Evolutionary conservation across 352 stramenopile species (phyloP).

Genomic region (Phytophthora multivora): DNA sequence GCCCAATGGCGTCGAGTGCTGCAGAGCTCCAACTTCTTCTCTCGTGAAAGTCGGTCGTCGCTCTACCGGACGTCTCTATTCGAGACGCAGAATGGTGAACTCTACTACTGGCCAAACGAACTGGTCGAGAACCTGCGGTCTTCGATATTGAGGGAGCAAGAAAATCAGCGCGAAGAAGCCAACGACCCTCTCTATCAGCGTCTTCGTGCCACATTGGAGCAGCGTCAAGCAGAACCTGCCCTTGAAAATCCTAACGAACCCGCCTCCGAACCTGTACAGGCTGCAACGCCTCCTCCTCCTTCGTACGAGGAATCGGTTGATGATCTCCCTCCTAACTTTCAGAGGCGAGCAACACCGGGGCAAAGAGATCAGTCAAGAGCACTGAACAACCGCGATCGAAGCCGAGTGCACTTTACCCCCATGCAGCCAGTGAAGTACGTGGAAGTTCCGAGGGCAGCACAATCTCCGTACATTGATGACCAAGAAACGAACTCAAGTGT

Average conservation of each 20-base stretch:
- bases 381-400: slow-evolving; percentile 7
- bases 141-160: slow-evolving; percentile 34
- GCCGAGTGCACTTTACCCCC: slow-evolving; percentile 22
- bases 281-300: background rate
- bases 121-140: slow-evolving; percentile 38
- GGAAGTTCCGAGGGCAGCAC: slow-evolving; percentile 25
- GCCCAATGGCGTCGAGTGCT: slow-evolving; percentile 44
- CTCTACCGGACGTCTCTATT: slow-evolving; percentile 23
- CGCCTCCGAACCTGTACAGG: slow-evolving; percentile 1
- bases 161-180: slow-evolving; percentile 24
- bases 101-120: slow-evolving; percentile 53
- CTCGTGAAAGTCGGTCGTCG: slow-evolving; percentile 13
- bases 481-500: slow-evolving; percentile 25
- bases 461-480: slow-evolving; percentile 8
- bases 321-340: slow-evolving; percentile 17
- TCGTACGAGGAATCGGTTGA: slow-evolving; percentile 9
- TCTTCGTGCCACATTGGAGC: slow-evolving; percentile 27
- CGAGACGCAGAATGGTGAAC: slow-evolving; percentile 34
- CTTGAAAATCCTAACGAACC: background rate
- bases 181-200: slow-evolving; percentile 33
- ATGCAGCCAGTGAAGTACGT: slow-evolving; percentile 19
- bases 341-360: slow-evolving; percentile 3
- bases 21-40: slow-evolving; percentile 31
- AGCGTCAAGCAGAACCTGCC: background rate
- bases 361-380: slow-evolving; percentile 7